These are phyloP conservation scores for Aquilaria yunnanensis DNA, from an alignment of 345 rosid genomes.

Conservation along the genomic window DNA sequence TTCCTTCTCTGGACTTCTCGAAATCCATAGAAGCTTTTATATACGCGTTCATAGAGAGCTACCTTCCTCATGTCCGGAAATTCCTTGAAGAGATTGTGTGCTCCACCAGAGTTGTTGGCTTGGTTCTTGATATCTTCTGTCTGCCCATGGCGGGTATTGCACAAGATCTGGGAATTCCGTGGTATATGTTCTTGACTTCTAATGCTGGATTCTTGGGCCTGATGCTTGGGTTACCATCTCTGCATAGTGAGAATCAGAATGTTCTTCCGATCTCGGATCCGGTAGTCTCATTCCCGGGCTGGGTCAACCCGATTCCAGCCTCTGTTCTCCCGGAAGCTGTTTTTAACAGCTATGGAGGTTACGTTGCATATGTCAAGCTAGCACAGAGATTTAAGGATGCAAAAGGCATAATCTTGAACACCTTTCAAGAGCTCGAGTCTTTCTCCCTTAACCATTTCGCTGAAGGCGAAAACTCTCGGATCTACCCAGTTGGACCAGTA, in stretches of 20 bases:
- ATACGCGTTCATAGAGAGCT: constrained; percentile 7
- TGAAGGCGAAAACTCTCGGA: constrained; percentile 19
- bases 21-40: constrained; percentile 17
- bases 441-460: constrained; percentile 25
- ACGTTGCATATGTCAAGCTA: constrained; percentile 23
- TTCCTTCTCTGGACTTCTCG: constrained; percentile 16
- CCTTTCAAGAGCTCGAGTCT: constrained; percentile 31
- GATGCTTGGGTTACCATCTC: constrained; percentile 28
- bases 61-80: constrained; percentile 13
- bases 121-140: constrained; percentile 44
- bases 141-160: constrained; percentile 33
- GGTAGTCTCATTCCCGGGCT: constrained; percentile 24
- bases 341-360: constrained; percentile 29
- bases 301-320: constrained; percentile 26
- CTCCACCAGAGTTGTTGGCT: constrained; percentile 25
- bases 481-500: constrained; percentile 43
- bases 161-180: constrained; percentile 36
- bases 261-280: constrained; percentile 17
- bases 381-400: constrained; percentile 29
- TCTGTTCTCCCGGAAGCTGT: constrained; percentile 29
- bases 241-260: constrained; percentile 16
- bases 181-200: constrained; percentile 33
- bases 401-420: constrained; percentile 40
- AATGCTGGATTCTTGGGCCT: constrained; percentile 32
- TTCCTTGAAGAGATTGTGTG: constrained; percentile 7